Base-by-base conservation (phyloP, 345 rosid genomes). In the Populus euphratica region DNA sequence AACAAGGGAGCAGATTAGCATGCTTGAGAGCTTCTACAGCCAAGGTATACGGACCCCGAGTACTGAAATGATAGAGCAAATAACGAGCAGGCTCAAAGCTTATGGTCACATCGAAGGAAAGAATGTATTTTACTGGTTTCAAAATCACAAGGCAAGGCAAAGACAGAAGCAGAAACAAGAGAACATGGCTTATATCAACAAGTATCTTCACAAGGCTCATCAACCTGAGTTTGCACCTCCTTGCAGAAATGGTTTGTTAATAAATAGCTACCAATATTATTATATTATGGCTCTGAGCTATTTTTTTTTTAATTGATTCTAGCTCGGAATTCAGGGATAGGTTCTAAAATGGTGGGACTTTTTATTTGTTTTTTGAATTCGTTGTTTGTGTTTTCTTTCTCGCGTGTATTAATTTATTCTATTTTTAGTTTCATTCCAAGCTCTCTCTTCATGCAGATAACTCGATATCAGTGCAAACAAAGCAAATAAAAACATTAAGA, bases 121-220 rank as follows among this genome's bases (percentile, higher is more conserved):
- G 81, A 96, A 96, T 81, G 99, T 96, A 33, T 96, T 96, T 62
- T 96, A 96, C 70, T 93, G 99, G 99, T 96, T 96, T 68, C 99
- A 96, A 75, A 96, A 96, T 87, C 98, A 96, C 38, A 93, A 93
- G 85, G 99, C 99, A 29, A 88, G 99, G 63, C 98, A 89, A 76
- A 87, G 98, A 56, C 99, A 92, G 85, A 93, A 91, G 84, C 96
- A 90, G 84, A 93, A 90, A 80, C 93, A 91, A 78, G 92, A 93
- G 47, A 89, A 85, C 81, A 54, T 89, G 78, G 87, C 90, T 71
- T 85, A 83, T 76, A 70, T 90, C 84, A 89, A 81, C 78, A 89
- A 90, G 21, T 81, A 78, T 78, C 81, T 88, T 73, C 44, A 64
- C 13, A 85, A 83, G 35, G 52, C 90, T 68, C 83, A 76, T 76